Evolutionary conservation across 2,329 filamentous ascomycete species (phyloP).

Genomic region (Sporothrix euskadiensis): DNA sequence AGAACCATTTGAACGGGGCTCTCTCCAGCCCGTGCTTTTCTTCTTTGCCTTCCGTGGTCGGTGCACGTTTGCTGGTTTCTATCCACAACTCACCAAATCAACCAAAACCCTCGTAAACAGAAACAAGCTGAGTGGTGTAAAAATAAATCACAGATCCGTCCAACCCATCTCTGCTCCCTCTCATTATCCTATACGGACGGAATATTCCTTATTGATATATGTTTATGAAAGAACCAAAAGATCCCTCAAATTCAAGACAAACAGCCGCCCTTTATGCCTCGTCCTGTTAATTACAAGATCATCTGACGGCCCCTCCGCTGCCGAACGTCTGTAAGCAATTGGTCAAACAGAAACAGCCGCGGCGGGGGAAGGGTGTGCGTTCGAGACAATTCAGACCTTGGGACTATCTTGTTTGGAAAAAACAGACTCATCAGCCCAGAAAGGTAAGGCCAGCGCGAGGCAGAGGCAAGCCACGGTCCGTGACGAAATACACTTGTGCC

Average conservation of each 20-base stretch:
- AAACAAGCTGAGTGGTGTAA: neutral
- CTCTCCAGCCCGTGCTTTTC: conserved; percentile 1
- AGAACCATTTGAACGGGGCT: neutral
- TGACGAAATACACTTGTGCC: neutral
- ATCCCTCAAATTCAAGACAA: neutral
- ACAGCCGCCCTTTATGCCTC: neutral
- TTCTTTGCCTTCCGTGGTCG: neutral
- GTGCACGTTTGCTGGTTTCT: neutral
- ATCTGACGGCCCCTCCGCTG: conserved; percentile 11
- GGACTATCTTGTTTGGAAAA: neutral
- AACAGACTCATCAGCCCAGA: neutral
- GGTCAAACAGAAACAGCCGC: conserved; percentile 17
- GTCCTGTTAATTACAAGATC: neutral
- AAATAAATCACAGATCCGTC: neutral
- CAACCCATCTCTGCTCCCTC: neutral
- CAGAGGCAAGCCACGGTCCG: neutral
- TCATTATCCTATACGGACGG: neutral
- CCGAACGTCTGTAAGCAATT: conserved; percentile 12
- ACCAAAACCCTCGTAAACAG: neutral
- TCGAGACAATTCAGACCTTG: neutral
- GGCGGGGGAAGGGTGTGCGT: neutral
- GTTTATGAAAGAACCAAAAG: neutral
- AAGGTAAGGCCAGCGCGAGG: neutral
- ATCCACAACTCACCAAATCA: neutral
- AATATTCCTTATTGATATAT: too few species aligned